Evolutionary conservation across 768 basidiomycete genomes (phyloP).

Genomic region (Lentinula edodes): DNA sequence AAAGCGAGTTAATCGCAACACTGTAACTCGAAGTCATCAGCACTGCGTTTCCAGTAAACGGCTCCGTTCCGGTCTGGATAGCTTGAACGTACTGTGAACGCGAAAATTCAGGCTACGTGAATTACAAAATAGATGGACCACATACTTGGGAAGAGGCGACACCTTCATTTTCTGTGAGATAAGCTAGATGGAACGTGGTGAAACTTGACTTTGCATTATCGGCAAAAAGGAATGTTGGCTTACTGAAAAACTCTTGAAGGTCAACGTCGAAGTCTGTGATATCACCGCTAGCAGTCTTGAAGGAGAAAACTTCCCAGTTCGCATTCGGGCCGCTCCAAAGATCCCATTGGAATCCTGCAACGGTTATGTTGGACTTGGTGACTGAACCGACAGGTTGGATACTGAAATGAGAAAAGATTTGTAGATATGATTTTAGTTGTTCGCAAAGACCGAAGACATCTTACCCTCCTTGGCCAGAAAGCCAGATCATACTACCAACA

Average conservation of each 20-base stretch:
- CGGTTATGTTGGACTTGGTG: slow-evolving; percentile 29
- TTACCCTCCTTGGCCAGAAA: slow-evolving; percentile 50
- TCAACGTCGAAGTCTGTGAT: slow-evolving; percentile 47
- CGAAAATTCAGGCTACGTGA: neutral
- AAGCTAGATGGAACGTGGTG: slow-evolving; percentile 25
- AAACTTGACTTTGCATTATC: neutral
- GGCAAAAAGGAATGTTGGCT: slow-evolving; percentile 10
- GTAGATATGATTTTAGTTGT: neutral
- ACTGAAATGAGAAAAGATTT: slow-evolving; percentile 19
- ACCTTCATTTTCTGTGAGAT: slow-evolving; percentile 39
- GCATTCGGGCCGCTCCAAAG: slow-evolving; percentile 49
- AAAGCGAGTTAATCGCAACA: slow-evolving; percentile 25
- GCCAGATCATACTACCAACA: slow-evolving; percentile 49
- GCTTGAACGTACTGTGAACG: slow-evolving; percentile 40
- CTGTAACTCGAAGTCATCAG: slow-evolving; percentile 36
- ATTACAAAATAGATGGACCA: neutral
- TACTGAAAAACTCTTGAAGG: slow-evolving; percentile 52
- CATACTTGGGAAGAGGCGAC: slow-evolving; percentile 41
- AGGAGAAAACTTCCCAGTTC: slow-evolving; percentile 54
- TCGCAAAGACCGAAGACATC: slow-evolving; percentile 3
- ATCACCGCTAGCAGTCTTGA: slow-evolving; percentile 42
- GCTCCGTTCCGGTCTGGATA: slow-evolving; percentile 52
- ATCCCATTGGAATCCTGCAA: slow-evolving; percentile 51
- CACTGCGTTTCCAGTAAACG: slow-evolving; percentile 45
- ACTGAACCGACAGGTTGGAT: slow-evolving; percentile 52